Base-by-base conservation (phyloP, 441 rosid genomes). In the Syzygium malaccense region DNA sequence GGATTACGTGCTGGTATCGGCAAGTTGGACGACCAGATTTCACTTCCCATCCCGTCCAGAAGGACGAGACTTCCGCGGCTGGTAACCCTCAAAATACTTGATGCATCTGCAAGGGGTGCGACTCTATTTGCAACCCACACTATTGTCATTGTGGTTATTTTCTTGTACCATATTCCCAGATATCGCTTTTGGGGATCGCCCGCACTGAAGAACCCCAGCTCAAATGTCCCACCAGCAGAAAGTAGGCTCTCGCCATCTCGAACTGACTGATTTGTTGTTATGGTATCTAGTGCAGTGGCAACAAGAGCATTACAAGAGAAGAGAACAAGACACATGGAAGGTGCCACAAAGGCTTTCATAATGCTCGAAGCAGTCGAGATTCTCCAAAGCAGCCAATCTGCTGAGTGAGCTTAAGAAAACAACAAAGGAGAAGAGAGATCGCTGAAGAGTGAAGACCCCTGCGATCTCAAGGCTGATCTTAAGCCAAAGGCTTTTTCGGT, bases 141-240 rank as follows among this genome's bases (percentile, higher is more conserved):
- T 12, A 66, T 80, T 6, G 68, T 85, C 37, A 4, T 14, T n/a
- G 8, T 14, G 20, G 80, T 12, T 37, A 86, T 37, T 17, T 89
- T 51, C 32, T 85, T 89, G 88, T 45, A 89, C 89, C 89, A 87
- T 26, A 87, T 87, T 48, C 91, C 89, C 32, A 89, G 30, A 37
- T 87, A 89, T 10, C 86, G 87, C 4, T 78, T 84, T 7, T 17
- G 66, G 5, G 90, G 87, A 83, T 48, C 55, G 4, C 88, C 91
- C 3, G 90, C 88, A 51, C 86, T 89, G 86, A 92, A 90, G 87
- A 90, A 92, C 15, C 93, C 91, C 15, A 92, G 91, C 87, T 92
- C 89, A 49, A 92, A 92, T 26, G 25, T 87, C 71, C 88, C 90
- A 28, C 89, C 86, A 30, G 25, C 48, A 13, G 91, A 91, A 13